Conservation (phyloP, 2,329 filamentous ascomycete species). For the Tolypocladium tropicale region DNA sequence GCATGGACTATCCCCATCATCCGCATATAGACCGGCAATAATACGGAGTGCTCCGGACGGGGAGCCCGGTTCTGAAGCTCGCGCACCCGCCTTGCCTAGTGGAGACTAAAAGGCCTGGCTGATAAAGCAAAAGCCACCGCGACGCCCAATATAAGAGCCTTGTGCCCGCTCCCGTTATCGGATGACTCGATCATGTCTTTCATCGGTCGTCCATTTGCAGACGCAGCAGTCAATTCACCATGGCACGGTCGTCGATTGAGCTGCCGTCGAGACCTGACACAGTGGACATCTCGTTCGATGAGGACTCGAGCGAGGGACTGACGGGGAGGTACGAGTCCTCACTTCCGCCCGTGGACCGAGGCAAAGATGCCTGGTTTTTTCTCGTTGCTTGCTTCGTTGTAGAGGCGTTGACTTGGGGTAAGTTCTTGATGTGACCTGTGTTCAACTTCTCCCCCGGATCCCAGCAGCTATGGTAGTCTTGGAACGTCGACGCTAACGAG, state of each 20-base stretch:
- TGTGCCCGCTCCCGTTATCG: neutral
- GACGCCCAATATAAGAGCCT: neutral
- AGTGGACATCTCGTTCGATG: neutral
- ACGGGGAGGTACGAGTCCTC: constrained; percentile 5
- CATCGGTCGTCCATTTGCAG: too few species aligned
- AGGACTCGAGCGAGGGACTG: neutral
- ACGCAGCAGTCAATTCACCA: too few species aligned
- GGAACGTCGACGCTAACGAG: constrained; percentile 17
- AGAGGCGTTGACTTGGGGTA: constrained; percentile 24
- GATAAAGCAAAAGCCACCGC: too few species aligned
- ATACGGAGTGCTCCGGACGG: too few species aligned
- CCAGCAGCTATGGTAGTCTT: too few species aligned
- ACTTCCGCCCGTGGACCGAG: constrained; percentile 18
- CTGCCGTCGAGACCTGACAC: neutral
- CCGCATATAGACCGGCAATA: too few species aligned
- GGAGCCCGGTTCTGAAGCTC: neutral
- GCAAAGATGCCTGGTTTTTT: constrained; percentile 24
- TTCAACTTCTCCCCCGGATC: neutral
- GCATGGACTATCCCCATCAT: too few species aligned
- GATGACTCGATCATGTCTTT: neutral
- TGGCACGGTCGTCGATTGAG: neutral
- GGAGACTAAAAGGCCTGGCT: too few species aligned
- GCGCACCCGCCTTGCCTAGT: neutral
- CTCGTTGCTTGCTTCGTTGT: constrained; percentile 19
- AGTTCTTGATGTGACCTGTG: neutral